Base-by-base conservation (phyloP, 1,284 basidiomycete genomes). In the Limonomyces culmigenus region DNA sequence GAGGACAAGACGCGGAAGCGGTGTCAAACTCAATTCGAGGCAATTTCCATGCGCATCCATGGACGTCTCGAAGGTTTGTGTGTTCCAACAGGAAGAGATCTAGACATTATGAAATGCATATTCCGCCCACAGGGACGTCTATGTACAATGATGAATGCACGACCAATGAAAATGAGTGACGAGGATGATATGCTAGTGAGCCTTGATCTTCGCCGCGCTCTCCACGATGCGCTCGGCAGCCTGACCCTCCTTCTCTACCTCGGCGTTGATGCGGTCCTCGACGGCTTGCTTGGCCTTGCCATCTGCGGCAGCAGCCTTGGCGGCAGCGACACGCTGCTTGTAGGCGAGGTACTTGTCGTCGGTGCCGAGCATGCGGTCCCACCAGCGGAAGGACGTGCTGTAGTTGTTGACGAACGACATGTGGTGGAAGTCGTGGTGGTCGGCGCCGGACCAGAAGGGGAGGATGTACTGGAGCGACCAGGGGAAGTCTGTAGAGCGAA, bases 361-460 rank as follows among this genome's bases (percentile, higher is more conserved):
- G 5, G 88, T 92, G 43, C 87, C 88, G 51, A 83, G 76, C 45
- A 86, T 59, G 45, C 67, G 69, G 55, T 93, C 88, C 62, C 84
- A 88, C 81, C 85, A 92, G 37, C 88, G 72, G 74, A 93, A 93
- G 13, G 79, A 85, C 20, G 88, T 91, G 14, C 84, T 81, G 57
- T 70, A 92, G 65, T 89, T 91, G 67, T 86, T 86, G 38, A 73
- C 72, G 60, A 86, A 86, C 2, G 81, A 76, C 84, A 87, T 86
- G 60, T 92, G 87, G 57, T 92, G 88, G 71, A 87, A 92, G 53
- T 91, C 92, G 58, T 96, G 92, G 65, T 96, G 92, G 52, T 98
- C 95, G 0, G 93, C 95, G 35, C 95, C 93, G 17, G 89, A 88
- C 93, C 93, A 98, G 71, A 97, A 88, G 3, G 93, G 93, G 19